Evolutionary conservation across 345 rosid genomes (phyloP).

Genomic region (Syzygium jambos): DNA sequence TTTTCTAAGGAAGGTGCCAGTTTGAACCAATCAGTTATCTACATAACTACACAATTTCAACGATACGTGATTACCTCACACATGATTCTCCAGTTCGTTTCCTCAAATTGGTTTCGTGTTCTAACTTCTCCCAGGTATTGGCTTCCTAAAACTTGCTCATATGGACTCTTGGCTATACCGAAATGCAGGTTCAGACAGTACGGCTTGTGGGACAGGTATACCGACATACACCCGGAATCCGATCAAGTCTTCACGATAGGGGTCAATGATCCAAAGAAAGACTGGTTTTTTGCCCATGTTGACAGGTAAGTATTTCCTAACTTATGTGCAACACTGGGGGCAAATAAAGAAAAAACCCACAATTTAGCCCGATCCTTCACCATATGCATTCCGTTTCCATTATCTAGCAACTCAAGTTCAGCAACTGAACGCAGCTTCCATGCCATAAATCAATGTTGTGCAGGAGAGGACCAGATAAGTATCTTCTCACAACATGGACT

Average conservation of each 20-base stretch:
- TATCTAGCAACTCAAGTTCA: not conserved
- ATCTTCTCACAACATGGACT: constrained; percentile 22
- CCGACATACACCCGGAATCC: constrained; percentile 16
- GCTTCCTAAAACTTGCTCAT: not conserved
- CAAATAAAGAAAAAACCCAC: not conserved
- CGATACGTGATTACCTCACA: not conserved
- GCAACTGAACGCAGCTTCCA: not conserved
- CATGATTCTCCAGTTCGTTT: not conserved
- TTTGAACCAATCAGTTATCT: not conserved
- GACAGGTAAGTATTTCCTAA: constrained; percentile 11
- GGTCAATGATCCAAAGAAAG: constrained; percentile 15
- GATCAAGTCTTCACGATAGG: constrained; percentile 27
- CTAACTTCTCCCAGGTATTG: not conserved
- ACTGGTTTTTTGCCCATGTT: constrained; percentile 34
- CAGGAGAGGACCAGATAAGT: constrained; percentile 22
- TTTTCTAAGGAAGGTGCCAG: not conserved
- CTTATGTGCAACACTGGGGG: not conserved
- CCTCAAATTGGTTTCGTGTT: not conserved
- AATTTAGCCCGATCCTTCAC: not conserved
- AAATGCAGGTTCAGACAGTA: constrained; percentile 31
- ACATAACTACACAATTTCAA: not conserved
- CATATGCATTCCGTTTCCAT: not conserved
- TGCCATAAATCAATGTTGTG: not conserved
- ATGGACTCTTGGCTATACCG: not conserved
- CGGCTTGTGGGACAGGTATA: constrained; percentile 32